Percentiles rank a stretch among this genome's conserved stretches.
phyloP scores from a whole-genome alignment of 306 rosid species.

The Trichosanthes cucumerina region DNA sequence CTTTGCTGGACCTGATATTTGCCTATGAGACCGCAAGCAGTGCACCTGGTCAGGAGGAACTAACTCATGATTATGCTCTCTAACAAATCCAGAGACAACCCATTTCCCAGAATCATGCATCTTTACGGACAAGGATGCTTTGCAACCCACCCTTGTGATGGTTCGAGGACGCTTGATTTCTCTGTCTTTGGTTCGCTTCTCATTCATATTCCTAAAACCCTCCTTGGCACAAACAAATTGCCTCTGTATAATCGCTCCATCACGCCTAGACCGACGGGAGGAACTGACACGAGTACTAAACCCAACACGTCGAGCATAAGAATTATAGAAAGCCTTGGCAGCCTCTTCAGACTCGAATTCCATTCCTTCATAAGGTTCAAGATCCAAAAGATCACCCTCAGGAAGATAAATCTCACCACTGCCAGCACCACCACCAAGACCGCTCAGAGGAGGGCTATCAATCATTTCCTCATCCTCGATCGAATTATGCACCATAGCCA shows the following conservation, averaged over 20 bases:
- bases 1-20: slow-evolving; percentile 94
- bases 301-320: slow-evolving; percentile 96
- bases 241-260: slow-evolving; percentile 94
- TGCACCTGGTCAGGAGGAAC: slow-evolving; percentile 98
- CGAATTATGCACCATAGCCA: slow-evolving; percentile 48
- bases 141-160: slow-evolving; percentile 91
- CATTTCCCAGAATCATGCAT: slow-evolving; percentile 97
- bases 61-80: slow-evolving; percentile 83
- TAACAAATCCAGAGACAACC: slow-evolving; percentile 92
- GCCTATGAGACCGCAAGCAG: slow-evolving; percentile 92
- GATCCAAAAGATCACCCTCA: slow-evolving; percentile 86
- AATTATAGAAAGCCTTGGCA: slow-evolving; percentile 93
- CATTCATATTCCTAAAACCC: slow-evolving; percentile 91
- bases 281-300: slow-evolving; percentile 98
- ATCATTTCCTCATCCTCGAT: slow-evolving; percentile 71
- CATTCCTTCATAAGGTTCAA: slow-evolving; percentile 91
- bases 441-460: slow-evolving; percentile 35
- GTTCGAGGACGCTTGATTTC: slow-evolving; percentile 95
- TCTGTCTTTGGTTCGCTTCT: slow-evolving; percentile 95
- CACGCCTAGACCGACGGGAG: slow-evolving; percentile 92
- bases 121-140: slow-evolving; percentile 90
- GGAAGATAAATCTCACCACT: slow-evolving; percentile 60
- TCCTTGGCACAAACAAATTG: slow-evolving; percentile 97
- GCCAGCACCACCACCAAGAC: slow-evolving; percentile 27
- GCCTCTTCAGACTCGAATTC: slow-evolving; percentile 99